These are phyloP conservation scores for Ustulina deusta DNA, from an alignment of 2,329 filamentous ascomycete genomes.

Conservation along the genomic window DNA sequence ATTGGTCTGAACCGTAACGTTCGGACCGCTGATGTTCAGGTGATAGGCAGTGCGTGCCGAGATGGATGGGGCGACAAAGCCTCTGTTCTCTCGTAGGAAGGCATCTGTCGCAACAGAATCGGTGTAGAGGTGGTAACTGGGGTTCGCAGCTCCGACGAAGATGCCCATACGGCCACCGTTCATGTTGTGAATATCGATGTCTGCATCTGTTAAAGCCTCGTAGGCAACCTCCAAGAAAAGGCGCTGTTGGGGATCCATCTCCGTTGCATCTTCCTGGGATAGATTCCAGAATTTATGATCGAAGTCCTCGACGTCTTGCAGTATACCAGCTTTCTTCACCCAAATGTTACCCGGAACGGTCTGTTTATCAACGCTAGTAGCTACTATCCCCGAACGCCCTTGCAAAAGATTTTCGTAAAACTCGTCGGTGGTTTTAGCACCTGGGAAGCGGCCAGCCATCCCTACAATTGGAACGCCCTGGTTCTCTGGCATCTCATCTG, in stretches of 20 bases:
- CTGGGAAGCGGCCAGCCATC: conserved; percentile 10
- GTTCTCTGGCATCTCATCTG: too few relatives aligned
- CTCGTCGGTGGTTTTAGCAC: conserved; percentile 3
- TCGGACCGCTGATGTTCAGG: conserved; percentile 12
- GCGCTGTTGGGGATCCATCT: conserved; percentile 13
- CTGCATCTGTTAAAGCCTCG: conserved; percentile 12
- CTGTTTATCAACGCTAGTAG: neutral
- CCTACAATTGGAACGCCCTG: conserved; percentile 8
- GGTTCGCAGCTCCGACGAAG: conserved; percentile 3
- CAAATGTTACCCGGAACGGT: conserved; percentile 8
- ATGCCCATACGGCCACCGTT: conserved; percentile 4
- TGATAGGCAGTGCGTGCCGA: conserved; percentile 11
- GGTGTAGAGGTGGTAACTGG: conserved; percentile 5
- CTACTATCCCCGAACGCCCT: neutral
- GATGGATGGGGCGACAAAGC: conserved; percentile 3
- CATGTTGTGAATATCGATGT: conserved; percentile 5
- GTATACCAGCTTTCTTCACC: conserved; percentile 3
- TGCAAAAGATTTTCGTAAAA: conserved; percentile 11
- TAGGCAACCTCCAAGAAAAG: conserved; percentile 18
- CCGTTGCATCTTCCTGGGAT: conserved; percentile 8
- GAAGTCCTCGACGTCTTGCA: conserved; percentile 10
- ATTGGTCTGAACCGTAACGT: conserved; percentile 7
- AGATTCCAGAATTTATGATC: conserved; percentile 13
- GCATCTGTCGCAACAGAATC: conserved; percentile 2
- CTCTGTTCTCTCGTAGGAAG: neutral